A percentile compares a stretch with the other conserved stretches of the same genome.
Evolutionary conservation across 805 yeast species (phyloP).

Genomic region (Tetrapisispora namnaoensis): DNA sequence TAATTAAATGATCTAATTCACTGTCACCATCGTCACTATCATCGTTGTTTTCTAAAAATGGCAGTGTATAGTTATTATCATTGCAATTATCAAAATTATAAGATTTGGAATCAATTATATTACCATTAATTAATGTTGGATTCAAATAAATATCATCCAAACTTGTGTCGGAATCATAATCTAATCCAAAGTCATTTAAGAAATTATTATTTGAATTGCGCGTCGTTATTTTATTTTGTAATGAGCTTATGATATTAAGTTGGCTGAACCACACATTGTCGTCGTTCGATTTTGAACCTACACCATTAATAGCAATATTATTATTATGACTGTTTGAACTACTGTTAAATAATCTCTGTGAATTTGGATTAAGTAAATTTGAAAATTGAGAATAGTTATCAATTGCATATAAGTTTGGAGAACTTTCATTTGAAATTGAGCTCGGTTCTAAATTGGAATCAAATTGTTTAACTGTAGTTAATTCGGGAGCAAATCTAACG

Average conservation of each 20-base stretch:
- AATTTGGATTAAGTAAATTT: background rate
- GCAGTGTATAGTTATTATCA: background rate
- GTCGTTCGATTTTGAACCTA: constrained; percentile 2
- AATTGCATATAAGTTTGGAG: constrained; percentile 24
- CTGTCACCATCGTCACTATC: background rate
- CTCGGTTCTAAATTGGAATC: constrained; percentile 51
- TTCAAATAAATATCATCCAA: constrained; percentile 7
- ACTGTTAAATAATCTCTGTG: background rate
- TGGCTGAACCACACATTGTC: constrained; percentile 3
- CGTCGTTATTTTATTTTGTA: constrained; percentile 3
- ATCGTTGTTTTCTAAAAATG: background rate
- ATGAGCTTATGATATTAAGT: background rate
- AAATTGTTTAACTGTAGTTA: constrained; percentile 56
- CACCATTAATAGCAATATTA: background rate
- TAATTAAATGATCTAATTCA: constrained; percentile 1
- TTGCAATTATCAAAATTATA: background rate
- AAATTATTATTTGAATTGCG: background rate
- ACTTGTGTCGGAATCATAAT: constrained; percentile 15
- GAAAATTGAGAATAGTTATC: constrained; percentile 3
- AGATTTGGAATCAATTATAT: background rate
- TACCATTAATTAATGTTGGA: background rate
- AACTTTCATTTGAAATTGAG: constrained; percentile 49
- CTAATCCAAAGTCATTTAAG: constrained; percentile 8
- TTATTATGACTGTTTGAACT: background rate
- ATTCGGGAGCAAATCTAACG: constrained; percentile 53